Base-by-base conservation (phyloP, 805 yeast species). In the Blastobotrys mokoenaii region DNA sequence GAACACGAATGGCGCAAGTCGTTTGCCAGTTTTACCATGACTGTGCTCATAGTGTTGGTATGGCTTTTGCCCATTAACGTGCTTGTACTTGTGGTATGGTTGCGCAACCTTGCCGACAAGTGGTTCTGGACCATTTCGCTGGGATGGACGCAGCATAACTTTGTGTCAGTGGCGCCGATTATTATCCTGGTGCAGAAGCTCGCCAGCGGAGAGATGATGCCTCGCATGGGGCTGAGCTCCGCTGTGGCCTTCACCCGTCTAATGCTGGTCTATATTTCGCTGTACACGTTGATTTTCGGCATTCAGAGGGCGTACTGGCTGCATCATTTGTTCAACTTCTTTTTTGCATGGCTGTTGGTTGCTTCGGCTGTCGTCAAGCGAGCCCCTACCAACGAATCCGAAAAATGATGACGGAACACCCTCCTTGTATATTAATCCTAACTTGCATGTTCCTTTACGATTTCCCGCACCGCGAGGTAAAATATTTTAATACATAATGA, bases 241-340 rank as follows among this genome's bases (percentile, higher is more conserved):
- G 50, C 48, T 35, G 44, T 18, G 31, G 40, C n/a, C 38, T 20
- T 33, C 63, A 67, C 74, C 2, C 59, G 61, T 12, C 48, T 63
- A 2, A 54, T 77, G 11, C 55, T 82, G 38, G 57, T 58, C 0
- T 84, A 82, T 59, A 67, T 79, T 50, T 70, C 77, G 1, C 58
- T 76, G 33, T 87, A 84, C 63, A 66, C 83, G 37, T 61, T 84
- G 45, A 56, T 86, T 8, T 86, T 79, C 63, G 96, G 96, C 1
- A 71, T 83, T 4, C 74, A 89, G 57, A 84, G 86, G 56, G 71
- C 90, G n/a, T 89, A 76, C 62, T 85, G 89, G 84, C 65, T 88
- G 40, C 93, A 88, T 55, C 84, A 84, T 58, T 62, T 87, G 43
- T 73, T 83, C 45, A 87, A 87, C 60, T 60, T 82, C 14, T 64